Evolutionary conservation across 2,329 filamentous ascomycete species (phyloP), one percentile per base, ranked within the genome.

Genomic region (Neofusicoccum kwambonambiense): DNA sequence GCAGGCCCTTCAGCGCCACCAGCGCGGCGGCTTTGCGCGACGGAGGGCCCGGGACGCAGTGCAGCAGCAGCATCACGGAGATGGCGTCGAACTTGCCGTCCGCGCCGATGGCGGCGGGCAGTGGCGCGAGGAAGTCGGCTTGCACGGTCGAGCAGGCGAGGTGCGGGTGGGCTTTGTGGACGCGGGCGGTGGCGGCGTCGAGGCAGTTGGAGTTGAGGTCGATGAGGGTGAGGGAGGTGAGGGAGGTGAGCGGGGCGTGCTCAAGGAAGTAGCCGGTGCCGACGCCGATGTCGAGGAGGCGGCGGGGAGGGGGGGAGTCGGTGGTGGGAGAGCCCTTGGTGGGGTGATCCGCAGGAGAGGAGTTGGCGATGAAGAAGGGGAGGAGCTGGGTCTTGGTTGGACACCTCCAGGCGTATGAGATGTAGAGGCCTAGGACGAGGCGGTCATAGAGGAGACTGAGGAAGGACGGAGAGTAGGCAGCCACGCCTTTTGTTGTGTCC

Each of bases 31-130:
- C 42, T 31, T 60, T 60, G 22, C 56, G 1, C 74, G 70, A 8
- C 67, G 70, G 8, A 82, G 67, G 5, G 75, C 62, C 1, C 68
- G 65, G 66, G 75, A 78, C 54, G 78, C 27, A 61, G 5, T 61
- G 42, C 41, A 61, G 42, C 15, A 61, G 11, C 3, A 49, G 57
- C 27, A 47, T 49, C 0, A 61, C n/a, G 15, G 77, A 77, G 58
- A 83, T 78, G 0, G 78, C 79, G 67, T 80, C 76, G 67, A 79
- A 83, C 51, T 68, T 69, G 2, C 66, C 68, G 44, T 68, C 67
- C 27, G 66, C 63, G 4, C 77, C 79, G 35, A 75, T 66, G 17
- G 80, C 69, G 13, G 68, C 71, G 13, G 68, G n/a, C 9, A 61
- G 27, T 13, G 22, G 19, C 19, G 39, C 42, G 9, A 61, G 27